Base-by-base conservation (phyloP, 371 early-diverging fungal species). In the Quaeritorhiza haematococci region DNA sequence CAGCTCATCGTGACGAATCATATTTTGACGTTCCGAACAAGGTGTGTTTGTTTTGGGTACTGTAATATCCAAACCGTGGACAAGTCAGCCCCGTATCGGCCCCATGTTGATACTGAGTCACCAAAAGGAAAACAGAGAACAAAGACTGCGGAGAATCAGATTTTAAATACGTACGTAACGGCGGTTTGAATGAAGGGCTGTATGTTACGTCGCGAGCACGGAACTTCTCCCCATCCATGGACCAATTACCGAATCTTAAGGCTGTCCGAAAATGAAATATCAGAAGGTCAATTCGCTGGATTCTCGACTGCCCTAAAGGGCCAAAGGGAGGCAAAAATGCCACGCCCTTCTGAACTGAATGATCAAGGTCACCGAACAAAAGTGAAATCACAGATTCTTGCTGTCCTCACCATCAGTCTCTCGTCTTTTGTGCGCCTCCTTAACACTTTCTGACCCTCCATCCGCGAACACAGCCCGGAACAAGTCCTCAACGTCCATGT, bases 381-480 rank as follows among this genome's bases (percentile, higher is more conserved):
- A n/a, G n/a, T n/a, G n/a, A n/a, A n/a, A n/a, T n/a, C n/a, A n/a
- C n/a, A n/a, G n/a, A n/a, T n/a, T n/a, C n/a, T n/a, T n/a, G n/a
- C 45, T 32, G 34, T 29, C 19, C 48, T 1, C 23, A 61, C 63
- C 58, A 21, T 7, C 28, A 6, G 59, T 62, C 7, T 61, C 56
- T 46, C 64, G 41, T 30, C 64, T 3, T 41, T 44, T 27, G 34
- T 64, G 64, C 7, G 64, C 62, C 29, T 64, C 65, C 3, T 46
- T 13, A 29, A 64, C 45, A 24, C 49, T n/a, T 21, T 49, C 53
- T 3, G 48, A 15, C 8, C 62, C 62, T 2, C 49, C 59, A 13
- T 54, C 55, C 6, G 23, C 55, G 48, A 61, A 68, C 24, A 68
- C 24, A 21, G 49, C 44, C 3, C 50, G 56, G 49, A 63, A 68